Evolutionary conservation across 1,284 basidiomycete species (phyloP).

Genomic region (Apiotrichum gamsii): DNA sequence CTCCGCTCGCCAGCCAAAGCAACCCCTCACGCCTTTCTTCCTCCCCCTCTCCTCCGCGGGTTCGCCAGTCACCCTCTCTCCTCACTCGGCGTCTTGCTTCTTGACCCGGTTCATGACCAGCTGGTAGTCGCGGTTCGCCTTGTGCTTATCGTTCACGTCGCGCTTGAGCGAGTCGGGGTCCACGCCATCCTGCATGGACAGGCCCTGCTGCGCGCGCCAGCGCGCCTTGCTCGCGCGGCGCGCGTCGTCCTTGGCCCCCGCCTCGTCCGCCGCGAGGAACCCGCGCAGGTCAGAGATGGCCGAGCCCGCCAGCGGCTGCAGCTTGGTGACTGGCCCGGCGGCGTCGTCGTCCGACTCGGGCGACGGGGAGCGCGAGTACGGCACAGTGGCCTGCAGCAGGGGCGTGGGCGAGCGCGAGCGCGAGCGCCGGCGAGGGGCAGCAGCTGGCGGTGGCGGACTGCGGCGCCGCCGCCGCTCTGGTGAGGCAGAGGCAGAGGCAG

Average conservation of each 20-base stretch:
- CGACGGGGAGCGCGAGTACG: slow-evolving; percentile 24
- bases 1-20: too few relatives aligned
- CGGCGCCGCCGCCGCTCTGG: too few relatives aligned
- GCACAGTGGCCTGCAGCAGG: slow-evolving; percentile 8
- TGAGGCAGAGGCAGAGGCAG: slow-evolving; percentile 2
- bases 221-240: slow-evolving; percentile 66
- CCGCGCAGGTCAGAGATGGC: slow-evolving; percentile 71
- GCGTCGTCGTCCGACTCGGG: slow-evolving; percentile 41
- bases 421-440: neutral
- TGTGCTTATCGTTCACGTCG: slow-evolving; percentile 37
- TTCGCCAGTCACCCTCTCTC: neutral
- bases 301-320: slow-evolving; percentile 61
- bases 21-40: neutral
- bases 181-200: slow-evolving; percentile 37
- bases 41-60: neutral
- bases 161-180: slow-evolving; percentile 15
- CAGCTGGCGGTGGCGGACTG: too few relatives aligned
- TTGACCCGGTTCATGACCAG: slow-evolving; percentile 42
- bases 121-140: slow-evolving; percentile 41
- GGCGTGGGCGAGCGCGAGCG: slow-evolving; percentile 5
- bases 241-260: slow-evolving; percentile 58
- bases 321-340: slow-evolving; percentile 30
- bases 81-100: slow-evolving; percentile 26
- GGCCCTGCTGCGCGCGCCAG: slow-evolving; percentile 54
- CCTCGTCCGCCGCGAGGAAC: slow-evolving; percentile 66